A percentile compares a stretch with the other conserved stretches of the same genome.
phyloP scores from a whole-genome alignment of 2,329 filamentous ascomycete species.

The Cordyceps javanica region DNA sequence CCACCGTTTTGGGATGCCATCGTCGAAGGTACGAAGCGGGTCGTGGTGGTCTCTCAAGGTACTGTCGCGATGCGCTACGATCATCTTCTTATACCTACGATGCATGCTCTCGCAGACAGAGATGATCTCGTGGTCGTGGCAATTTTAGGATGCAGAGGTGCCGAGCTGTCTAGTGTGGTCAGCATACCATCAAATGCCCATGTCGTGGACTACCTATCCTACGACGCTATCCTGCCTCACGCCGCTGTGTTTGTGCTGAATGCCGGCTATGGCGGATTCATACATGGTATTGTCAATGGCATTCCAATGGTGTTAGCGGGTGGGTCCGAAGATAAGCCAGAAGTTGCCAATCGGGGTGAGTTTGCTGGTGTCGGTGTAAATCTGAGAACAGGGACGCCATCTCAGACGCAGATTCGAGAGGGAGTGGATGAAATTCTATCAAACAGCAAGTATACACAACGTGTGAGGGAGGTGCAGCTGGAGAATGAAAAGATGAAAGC shows the following conservation, averaged over 20 bases:
- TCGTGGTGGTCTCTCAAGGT: conserved; percentile 43
- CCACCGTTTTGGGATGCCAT: conserved; percentile 43
- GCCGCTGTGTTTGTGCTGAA: conserved; percentile 41
- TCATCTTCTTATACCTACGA: conserved; percentile 39
- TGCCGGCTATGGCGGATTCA: conserved; percentile 36
- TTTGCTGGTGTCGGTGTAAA: conserved; percentile 6
- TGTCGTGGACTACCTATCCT: conserved; percentile 42
- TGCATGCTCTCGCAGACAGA: conserved; percentile 34
- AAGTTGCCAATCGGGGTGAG: conserved; percentile 3
- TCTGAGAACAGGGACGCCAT: background rate
- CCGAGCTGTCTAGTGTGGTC: conserved; percentile 19
- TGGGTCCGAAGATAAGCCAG: conserved; percentile 3
- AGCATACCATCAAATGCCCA: conserved; percentile 34
- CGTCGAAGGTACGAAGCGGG: conserved; percentile 26
- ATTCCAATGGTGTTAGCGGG: conserved; percentile 8
- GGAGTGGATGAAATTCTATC: background rate
- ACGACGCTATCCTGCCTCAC: conserved; percentile 39
- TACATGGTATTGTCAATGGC: conserved; percentile 7
- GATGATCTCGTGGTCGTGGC: conserved; percentile 32
- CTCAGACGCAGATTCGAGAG: background rate
- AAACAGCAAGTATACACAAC: background rate
- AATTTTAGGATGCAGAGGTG: conserved; percentile 23
- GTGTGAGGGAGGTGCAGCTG: background rate
- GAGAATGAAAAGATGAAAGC: conserved; percentile 8
- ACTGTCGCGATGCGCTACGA: conserved; percentile 34